Percentiles rank a stretch among this genome's conserved stretches.
These are phyloP conservation scores for Aegilops umbellulata DNA, from an alignment of 176 grass and related monocot genomes.

Conservation along the genomic window DNA sequence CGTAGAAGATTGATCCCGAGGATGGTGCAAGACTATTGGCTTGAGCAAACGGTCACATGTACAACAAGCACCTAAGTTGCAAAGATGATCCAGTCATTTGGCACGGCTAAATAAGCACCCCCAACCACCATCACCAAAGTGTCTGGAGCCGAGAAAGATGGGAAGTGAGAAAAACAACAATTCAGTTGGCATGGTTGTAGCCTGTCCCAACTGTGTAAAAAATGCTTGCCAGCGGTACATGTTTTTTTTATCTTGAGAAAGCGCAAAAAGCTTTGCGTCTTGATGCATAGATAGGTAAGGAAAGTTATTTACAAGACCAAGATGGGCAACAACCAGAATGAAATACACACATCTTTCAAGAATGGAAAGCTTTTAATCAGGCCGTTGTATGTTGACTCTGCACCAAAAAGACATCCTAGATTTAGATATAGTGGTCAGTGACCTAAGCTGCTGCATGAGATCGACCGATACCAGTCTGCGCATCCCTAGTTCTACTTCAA, in stretches of 20 bases:
- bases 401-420: background rate
- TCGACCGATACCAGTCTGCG: background rate
- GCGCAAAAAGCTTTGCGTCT: background rate
- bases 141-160: background rate
- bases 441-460: background rate
- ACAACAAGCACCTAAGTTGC: conserved; percentile 11
- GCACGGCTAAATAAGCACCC: background rate
- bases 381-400: background rate
- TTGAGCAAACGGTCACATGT: background rate
- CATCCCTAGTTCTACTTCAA: background rate
- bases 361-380: conserved; percentile 3
- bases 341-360: background rate
- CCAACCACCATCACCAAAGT: background rate
- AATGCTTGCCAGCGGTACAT: background rate
- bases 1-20: background rate
- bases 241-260: background rate
- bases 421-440: background rate
- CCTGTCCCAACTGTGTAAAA: background rate
- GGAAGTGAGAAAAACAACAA: background rate
- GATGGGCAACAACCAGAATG: background rate
- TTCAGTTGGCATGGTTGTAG: background rate
- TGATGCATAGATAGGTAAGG: background rate
- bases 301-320: background rate
- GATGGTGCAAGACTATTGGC: background rate
- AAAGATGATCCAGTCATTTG: conserved; percentile 9